Base-by-base conservation (phyloP, 495 filamentous ascomycete species). In the Aspergillus carlsbadensis region DNA sequence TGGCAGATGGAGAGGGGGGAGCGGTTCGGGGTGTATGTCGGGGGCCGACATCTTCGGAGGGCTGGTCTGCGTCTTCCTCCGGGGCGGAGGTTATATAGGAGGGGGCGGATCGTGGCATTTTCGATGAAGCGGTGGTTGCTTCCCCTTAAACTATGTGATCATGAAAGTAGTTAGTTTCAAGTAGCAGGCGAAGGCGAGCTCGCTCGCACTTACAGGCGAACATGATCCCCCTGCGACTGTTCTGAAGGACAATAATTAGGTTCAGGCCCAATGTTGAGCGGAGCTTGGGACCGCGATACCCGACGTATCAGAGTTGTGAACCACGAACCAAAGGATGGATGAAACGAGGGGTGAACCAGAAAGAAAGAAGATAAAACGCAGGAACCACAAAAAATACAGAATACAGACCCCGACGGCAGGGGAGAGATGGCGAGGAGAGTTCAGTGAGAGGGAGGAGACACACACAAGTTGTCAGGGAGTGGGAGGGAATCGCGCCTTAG, bases 1-100 rank as follows among this genome's bases (percentile, higher is more conserved):
- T 65, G 15, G 67, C 68, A 11, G 62, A 62, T 2, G 74, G 74
- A 5, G 73, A 76, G 0, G 72, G 72, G 24, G 74, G 74, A 34
- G 72, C 74, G 11, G 74, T 76, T 50, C 67, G 65, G 29, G 69
- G 37, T 14, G 22, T 20, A 29, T 45, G 51, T 14, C 44, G 42
- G 10, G 18, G 54, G 39, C 18, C 11, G n/a, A 59, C 58, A 55
- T 53, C 42, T 18, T 57, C 58, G 36, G 57, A 15, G 11, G 39
- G 11, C 15, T 40, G 61, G 10, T 58, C 26, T 3, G 26, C 4
- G 26, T 29, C 47, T 35, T 64, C 58, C 18, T 47, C 39, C 11
- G 61, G 54, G 39, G 54, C 11, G 10, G 31, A 47, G 21, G 56
- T 54, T n/a, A 64, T 50, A 52, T 63, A 50, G 36, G 58, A 57